Evolutionary conservation across 2,329 filamentous ascomycete species (phyloP), one percentile per base, ranked within the genome.

Genomic region (Drechslera avenae): DNA sequence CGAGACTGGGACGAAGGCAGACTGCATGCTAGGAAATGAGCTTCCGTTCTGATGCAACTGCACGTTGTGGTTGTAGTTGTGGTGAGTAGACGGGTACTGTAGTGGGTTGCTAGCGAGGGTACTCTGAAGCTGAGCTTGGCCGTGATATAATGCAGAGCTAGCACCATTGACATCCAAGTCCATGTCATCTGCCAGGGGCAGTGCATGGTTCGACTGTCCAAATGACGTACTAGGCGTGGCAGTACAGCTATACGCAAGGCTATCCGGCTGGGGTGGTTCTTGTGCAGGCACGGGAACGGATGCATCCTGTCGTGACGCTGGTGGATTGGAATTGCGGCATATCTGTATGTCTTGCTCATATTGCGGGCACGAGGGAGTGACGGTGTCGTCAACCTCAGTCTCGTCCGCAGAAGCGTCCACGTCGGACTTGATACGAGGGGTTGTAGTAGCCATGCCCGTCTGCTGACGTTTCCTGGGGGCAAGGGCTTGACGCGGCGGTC

Each of bases 351-450:
- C 17, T 17, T 30, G 16, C n/a, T 48, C 12, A 8, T 2, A 0
- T 16, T 12, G 28, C 17, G 23, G 17, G 33, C 41, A 31, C 18
- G 32, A 46, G 12, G 30, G 18, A 12, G 21, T 34, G 21, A 16
- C 3, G 14, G 56, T 57, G 32, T 67, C 60, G 9, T 66, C 63
- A 9, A 54, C 44, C 37, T 64, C 66, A 1, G 62, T 65, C 31
- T 68, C 63, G n/a, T 61, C 49, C 31, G 46, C 61, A 5, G 55
- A 62, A 2, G 18, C 48, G 3, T 62, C 51, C 18, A 32, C 42
- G 5, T 47, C 40, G 0, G 19, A 30, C 10, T 54, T 56, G 13
- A 39, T 40, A 14, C 12, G 46, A 14, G 23, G 36, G 5, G 16
- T 17, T 16, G 9, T 17, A 16, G 10, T 13, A 9, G 5, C 17